Base-by-base conservation (phyloP, 2,329 filamentous ascomycete species). In the Pezicula rhizophila region DNA sequence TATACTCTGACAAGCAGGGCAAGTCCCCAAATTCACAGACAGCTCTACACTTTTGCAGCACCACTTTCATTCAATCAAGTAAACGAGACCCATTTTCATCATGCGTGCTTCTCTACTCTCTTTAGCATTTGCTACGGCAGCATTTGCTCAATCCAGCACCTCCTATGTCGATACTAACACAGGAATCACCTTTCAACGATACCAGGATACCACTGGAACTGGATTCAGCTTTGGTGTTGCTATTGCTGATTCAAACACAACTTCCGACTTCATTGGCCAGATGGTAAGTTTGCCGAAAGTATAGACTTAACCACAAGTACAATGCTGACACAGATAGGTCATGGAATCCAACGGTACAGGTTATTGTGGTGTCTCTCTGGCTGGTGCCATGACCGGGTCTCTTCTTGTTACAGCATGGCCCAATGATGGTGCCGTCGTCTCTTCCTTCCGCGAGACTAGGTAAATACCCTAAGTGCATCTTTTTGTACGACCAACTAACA, bases 211-310 rank as follows among this genome's bases (percentile, higher is more conserved):
- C 23, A 55, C 56, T 42, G 28, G 5, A 10, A 64, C 68, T 6
- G 70, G 69, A 20, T 78, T 67, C 58, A 66, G 60, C 23, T 73
- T 78, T 47, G 76, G 75, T 57, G 67, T 80, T 35, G 75, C 73
- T 1, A 60, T 79, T 2, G 76, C 77, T 1, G 67, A 75, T 11
- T 31, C 28, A 51, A 71, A 64, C 10, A 62, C 72, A 12, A 68
- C 63, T 1, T 70, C 69, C 10, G 78, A 81, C 60, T 72, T 80
- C 54, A 77, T 81, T 51, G 74, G 72, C 7, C 74, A 79, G 57
- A 68, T 82, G 40, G 70, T 77, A 2, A 52, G 51, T 3, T 3
- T 2, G 8, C 28, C 8, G 7, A 2, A 46, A 15, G 28, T 42
- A 25, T 5, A 12, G 23, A 10, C 3, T 11, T n/a, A 11, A 17